These are phyloP conservation scores for Tolypocladium tundrense DNA, from an alignment of 2,329 filamentous ascomycete species.

Conservation along the genomic window DNA sequence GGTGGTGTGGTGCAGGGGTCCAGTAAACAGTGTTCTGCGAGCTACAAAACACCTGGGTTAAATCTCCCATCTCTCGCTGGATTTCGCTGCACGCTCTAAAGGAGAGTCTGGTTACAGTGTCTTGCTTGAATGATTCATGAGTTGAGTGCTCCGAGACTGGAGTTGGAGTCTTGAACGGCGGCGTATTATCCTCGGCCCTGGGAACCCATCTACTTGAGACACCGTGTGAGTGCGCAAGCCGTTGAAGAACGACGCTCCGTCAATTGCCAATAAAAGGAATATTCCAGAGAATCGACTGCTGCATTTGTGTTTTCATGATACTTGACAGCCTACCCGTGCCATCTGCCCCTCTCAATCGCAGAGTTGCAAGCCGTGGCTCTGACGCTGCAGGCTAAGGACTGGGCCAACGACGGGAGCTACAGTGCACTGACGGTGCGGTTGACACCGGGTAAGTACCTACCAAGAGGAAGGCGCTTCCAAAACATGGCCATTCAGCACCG, in stretches of 20 bases:
- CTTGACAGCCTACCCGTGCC: neutral
- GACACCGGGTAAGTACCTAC: neutral
- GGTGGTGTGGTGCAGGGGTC: slow-evolving; percentile 1
- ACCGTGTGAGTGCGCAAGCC: too few relatives aligned
- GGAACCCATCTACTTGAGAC: too few relatives aligned
- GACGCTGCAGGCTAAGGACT: neutral
- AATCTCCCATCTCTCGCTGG: neutral
- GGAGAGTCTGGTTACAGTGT: too few relatives aligned
- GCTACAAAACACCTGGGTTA: neutral
- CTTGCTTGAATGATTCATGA: neutral
- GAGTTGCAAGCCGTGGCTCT: neutral
- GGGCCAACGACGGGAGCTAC: neutral
- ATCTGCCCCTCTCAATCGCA: neutral
- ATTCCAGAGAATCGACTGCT: neutral
- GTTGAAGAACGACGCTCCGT: too few relatives aligned
- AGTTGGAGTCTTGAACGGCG: too few relatives aligned
- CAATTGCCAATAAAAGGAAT: neutral
- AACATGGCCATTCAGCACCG: neutral
- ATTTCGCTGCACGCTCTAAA: too few relatives aligned
- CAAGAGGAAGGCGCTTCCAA: neutral
- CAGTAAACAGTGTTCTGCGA: neutral
- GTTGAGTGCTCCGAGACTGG: neutral
- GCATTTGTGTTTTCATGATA: neutral
- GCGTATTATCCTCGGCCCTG: too few relatives aligned
- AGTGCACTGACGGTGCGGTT: neutral